phyloP scores from a whole-genome alignment of 1,284 basidiomycete species.

The Phellinidium pouzarii region DNA sequence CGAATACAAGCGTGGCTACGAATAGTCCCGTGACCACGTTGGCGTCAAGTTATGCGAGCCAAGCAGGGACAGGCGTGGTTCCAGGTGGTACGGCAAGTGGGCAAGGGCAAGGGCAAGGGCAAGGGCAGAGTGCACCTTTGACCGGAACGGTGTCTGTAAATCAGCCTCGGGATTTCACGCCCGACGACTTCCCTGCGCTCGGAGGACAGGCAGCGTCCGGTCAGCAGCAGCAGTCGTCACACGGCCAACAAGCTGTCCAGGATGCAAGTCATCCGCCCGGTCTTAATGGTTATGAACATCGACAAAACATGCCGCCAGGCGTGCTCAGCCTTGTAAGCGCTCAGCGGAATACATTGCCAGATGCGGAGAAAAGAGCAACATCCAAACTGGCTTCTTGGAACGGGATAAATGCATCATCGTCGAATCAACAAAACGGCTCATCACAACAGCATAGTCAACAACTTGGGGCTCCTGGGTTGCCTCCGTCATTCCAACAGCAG shows the following conservation, averaged over 20 bases:
- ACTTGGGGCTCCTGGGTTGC: constrained; percentile 13
- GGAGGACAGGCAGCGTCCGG: constrained; percentile 47
- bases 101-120: constrained; percentile 33
- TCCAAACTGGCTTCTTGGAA: constrained; percentile 28
- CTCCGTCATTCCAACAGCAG: constrained; percentile 20
- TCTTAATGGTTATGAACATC: constrained; percentile 55
- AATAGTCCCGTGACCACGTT: constrained; percentile 24
- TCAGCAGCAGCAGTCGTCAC: constrained; percentile 33
- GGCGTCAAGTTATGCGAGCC: constrained; percentile 65
- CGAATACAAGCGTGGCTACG: constrained; percentile 28
- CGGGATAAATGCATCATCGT: constrained; percentile 12
- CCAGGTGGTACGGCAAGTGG: constrained; percentile 23
- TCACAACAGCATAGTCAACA: constrained; percentile 9
- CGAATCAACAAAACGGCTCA: constrained; percentile 9
- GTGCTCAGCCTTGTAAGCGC: constrained; percentile 55
- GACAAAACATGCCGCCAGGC: constrained; percentile 47
- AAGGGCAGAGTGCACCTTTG: constrained; percentile 28
- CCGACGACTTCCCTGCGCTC: constrained; percentile 79
- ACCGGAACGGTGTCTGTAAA: constrained; percentile 29
- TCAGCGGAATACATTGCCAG: constrained; percentile 48
- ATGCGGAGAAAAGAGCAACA: constrained; percentile 25
- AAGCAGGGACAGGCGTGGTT: constrained; percentile 57
- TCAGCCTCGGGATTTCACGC: constrained; percentile 64
- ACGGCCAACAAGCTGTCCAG: constrained; percentile 28
- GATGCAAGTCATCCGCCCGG: constrained; percentile 55